phyloP scores from a whole-genome alignment of 2,329 filamentous ascomycete species.

The Canariomyces notabilis region DNA sequence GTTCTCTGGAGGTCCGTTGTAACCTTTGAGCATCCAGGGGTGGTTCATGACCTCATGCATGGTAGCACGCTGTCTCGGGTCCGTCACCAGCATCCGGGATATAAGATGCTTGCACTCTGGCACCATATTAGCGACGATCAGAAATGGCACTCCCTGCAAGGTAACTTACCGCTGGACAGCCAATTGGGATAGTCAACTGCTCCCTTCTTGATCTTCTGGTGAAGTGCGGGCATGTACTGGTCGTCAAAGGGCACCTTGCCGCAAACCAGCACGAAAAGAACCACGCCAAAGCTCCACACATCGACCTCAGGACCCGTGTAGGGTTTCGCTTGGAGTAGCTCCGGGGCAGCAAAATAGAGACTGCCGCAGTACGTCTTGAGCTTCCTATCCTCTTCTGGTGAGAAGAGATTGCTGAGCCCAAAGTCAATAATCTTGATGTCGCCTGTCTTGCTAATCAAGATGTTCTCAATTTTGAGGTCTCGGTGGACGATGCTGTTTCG shows the following conservation, averaged over 20 bases:
- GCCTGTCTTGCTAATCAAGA: constrained; percentile 96
- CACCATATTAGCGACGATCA: constrained; percentile 31
- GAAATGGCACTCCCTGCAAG: background rate
- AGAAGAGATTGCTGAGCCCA: constrained; percentile 92
- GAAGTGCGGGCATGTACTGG: constrained; percentile 96
- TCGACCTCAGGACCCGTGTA: constrained; percentile 97
- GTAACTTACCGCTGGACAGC: constrained; percentile 72
- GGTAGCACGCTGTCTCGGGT: constrained; percentile 79
- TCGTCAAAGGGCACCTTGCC: constrained; percentile 98
- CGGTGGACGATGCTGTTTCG: constrained; percentile 97
- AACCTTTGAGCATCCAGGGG: constrained; percentile 94
- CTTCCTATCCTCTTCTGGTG: constrained; percentile 65
- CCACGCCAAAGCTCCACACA: constrained; percentile 98
- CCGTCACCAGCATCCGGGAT: constrained; percentile 91
- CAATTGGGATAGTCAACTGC: constrained; percentile 92
- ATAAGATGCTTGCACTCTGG: constrained; percentile 90
- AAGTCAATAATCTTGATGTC: constrained; percentile 99
- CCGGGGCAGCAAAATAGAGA: constrained; percentile 94
- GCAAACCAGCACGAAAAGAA: constrained; percentile 93
- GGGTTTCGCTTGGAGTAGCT: constrained; percentile 85
- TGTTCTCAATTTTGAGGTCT: constrained; percentile 98
- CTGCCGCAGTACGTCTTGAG: constrained; percentile 97
- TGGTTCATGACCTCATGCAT: constrained; percentile 91
- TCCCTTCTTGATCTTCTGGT: constrained; percentile 98
- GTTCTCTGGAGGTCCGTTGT: constrained; percentile 80